Evolutionary conservation across 495 filamentous ascomycete species (phyloP), one percentile per base, ranked within the genome.

Genomic region (Bryoglossum gracile): DNA sequence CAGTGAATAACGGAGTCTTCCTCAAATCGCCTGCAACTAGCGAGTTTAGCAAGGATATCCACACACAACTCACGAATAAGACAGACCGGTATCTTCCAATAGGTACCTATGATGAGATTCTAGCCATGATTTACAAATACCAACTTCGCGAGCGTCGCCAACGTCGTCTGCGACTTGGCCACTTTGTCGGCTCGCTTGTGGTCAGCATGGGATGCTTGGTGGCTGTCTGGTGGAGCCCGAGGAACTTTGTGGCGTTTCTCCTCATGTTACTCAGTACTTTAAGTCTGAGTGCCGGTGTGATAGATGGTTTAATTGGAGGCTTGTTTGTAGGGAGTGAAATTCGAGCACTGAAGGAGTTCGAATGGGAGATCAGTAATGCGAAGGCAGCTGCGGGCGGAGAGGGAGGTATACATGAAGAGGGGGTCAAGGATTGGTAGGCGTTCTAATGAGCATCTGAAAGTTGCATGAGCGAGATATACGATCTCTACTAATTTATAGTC

Each of bases 331-430:
- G 81, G 10, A 78, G 77, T 55, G 92, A 98, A 68, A 53, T 95
- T 50, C 71, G 87, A 50, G 81, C 87, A 11, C 67, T 98, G n/a
- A 84, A 80, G 56, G 92, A 97, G 68, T 97, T 96, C 67, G 81
- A 92, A 58, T 95, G 89, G 84, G 94, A 98, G 69, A 82, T 98
- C 11, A 66, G 67, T 42, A 92, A 84, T 66, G 83, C 83, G 26
- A 79, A 65, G 51, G 60, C 46, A 50, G 53, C 60, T 11, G 68
- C 62, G 21, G 45, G 53, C 4, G 59, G 56, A 11, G 54, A 55
- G 3, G 37, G 46, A 37, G 43, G 25, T 26, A 23, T 57, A 18
- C 37, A 18, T 11, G 38, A 57, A 10, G 54, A 57, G 32, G 58
- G 48, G 2, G 21, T 57, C 3, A 55, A 61, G 52, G 58, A 61